Evolutionary conservation across 148 eudicot species (phyloP).

Genomic region (Spergularia marina): DNA sequence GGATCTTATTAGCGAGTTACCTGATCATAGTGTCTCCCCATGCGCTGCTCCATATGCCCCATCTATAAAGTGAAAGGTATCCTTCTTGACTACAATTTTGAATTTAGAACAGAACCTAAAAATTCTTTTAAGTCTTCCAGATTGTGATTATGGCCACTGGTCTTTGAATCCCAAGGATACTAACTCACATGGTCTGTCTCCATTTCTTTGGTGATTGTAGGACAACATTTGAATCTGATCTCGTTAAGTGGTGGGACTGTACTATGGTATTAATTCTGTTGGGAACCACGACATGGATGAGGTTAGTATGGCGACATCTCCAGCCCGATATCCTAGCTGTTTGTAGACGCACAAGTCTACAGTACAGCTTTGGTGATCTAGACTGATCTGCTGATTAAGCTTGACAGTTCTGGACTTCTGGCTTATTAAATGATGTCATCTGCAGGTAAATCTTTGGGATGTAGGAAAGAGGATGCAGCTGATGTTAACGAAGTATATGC

Average conservation of each 20-base stretch:
- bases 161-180: slow-evolving; percentile 2
- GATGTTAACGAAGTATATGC: not conserved
- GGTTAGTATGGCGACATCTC: slow-evolving; percentile 14
- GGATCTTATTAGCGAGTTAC: slow-evolving; percentile 66
- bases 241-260: slow-evolving; percentile 14
- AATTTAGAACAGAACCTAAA: not conserved
- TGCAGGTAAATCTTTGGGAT: slow-evolving; percentile 5
- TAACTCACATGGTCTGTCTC: not conserved
- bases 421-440: not conserved
- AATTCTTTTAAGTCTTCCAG: not conserved
- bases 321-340: not conserved
- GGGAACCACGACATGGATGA: slow-evolving; percentile 8
- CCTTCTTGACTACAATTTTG: not conserved
- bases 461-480: not conserved
- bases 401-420: not conserved
- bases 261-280: not conserved
- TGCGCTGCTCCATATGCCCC: slow-evolving; percentile 98
- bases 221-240: slow-evolving; percentile 13
- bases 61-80: slow-evolving; percentile 54
- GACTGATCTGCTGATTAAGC: not conserved
- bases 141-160: not conserved
- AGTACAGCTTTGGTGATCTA: not conserved
- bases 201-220: not conserved
- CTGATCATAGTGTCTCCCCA: slow-evolving; percentile 82
- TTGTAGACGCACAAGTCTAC: not conserved